These are phyloP conservation scores for Acacia concinna DNA, from an alignment of 331 rosid species.

Conservation along the genomic window DNA sequence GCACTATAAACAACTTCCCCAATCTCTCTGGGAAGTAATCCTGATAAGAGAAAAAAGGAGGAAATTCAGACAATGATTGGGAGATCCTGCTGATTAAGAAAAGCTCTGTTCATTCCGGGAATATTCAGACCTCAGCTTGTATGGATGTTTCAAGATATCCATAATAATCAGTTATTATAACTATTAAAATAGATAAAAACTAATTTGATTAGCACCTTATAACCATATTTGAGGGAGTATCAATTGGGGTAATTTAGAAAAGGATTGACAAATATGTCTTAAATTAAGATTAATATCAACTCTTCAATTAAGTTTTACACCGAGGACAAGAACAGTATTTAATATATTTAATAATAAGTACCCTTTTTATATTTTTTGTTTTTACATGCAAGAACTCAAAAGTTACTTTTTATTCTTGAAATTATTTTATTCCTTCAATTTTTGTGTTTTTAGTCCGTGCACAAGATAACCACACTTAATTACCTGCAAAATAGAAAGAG, in stretches of 20 bases:
- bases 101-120: background rate
- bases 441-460: background rate
- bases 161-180: background rate
- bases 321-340: no score
- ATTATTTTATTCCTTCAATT: background rate
- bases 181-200: background rate
- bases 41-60: conserved; percentile 28
- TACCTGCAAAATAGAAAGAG: conserved; percentile 60
- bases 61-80: background rate
- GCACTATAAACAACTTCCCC: conserved; percentile 52
- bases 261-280: no score
- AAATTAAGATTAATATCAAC: no score
- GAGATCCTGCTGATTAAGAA: background rate
- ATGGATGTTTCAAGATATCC: background rate
- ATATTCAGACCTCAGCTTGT: background rate
- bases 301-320: no score
- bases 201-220: no score
- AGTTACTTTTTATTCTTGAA: background rate
- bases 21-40: conserved; percentile 70
- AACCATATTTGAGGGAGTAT: no score
- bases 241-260: no score
- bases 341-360: background rate
- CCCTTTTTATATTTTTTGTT: background rate
- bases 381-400: background rate
- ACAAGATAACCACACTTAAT: background rate